Conservation (phyloP, 2,329 filamentous ascomycete species). For the Botrytis deweyae region DNA sequence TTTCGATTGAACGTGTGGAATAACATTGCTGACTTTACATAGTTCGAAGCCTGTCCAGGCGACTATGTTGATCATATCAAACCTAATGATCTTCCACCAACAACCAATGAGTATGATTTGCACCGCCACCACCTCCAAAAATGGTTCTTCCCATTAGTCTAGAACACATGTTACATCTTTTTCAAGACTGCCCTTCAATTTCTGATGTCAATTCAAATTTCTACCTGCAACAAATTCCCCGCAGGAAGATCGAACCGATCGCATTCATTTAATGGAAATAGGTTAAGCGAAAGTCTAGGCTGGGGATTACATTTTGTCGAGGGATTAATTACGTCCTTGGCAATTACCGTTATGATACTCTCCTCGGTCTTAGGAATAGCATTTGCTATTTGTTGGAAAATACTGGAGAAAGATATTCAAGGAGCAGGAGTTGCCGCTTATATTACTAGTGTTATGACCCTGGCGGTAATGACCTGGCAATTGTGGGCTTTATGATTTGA, state of each 20-base stretch:
- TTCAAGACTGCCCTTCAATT: not conserved
- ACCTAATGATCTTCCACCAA: conserved; percentile 21
- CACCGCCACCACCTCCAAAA: conserved; percentile 21
- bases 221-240: conserved; percentile 3
- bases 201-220: not conserved
- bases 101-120: conserved; percentile 23
- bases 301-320: conserved; percentile 4
- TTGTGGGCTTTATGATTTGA: conserved; percentile 16
- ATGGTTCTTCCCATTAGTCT: conserved; percentile 13
- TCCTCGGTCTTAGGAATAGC: not conserved
- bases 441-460: conserved; percentile 24
- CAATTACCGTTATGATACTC: not conserved
- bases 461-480: conserved; percentile 25
- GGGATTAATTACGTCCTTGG: not conserved
- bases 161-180: not conserved
- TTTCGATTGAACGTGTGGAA: not conserved
- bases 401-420: conserved; percentile 23
- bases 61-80: conserved; percentile 22
- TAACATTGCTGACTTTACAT: not conserved
- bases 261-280: not conserved
- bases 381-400: conserved; percentile 8
- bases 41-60: conserved; percentile 16
- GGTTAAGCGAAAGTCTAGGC: not conserved
- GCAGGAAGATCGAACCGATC: conserved; percentile 12
- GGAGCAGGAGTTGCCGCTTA: conserved; percentile 24